phyloP scores from a whole-genome alignment of 768 basidiomycete species.

The Suillus ampliporus region DNA sequence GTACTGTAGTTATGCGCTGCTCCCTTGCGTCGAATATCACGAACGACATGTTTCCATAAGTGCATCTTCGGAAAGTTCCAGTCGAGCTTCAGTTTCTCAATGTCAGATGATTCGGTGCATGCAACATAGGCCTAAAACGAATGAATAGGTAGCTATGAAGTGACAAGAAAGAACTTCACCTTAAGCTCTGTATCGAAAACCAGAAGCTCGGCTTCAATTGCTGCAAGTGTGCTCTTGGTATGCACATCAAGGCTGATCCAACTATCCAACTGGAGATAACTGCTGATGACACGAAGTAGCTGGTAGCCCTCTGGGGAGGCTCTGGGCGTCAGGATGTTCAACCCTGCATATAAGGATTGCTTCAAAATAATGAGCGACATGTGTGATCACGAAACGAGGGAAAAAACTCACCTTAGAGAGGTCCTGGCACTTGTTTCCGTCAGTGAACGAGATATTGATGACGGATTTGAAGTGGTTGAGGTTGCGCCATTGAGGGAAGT shows the following conservation, averaged over 20 bases:
- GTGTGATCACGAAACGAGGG: not conserved
- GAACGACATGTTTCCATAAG: slow-evolving; percentile 37
- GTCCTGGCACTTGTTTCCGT: slow-evolving; percentile 44
- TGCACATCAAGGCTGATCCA: slow-evolving; percentile 38
- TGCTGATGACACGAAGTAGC: slow-evolving; percentile 34
- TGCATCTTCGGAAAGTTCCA: slow-evolving; percentile 46
- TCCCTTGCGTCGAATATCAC: slow-evolving; percentile 40
- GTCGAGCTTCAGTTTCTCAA: slow-evolving; percentile 26
- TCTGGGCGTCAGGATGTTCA: not conserved
- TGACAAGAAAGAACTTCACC: slow-evolving; percentile 22
- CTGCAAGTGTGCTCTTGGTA: slow-evolving; percentile 31
- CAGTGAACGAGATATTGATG: slow-evolving; percentile 34
- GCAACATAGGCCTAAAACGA: slow-evolving; percentile 2
- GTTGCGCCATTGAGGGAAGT: slow-evolving; percentile 39
- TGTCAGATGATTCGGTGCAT: not conserved
- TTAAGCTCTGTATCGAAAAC: slow-evolving; percentile 25
- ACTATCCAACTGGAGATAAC: slow-evolving; percentile 38
- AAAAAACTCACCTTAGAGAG: slow-evolving; percentile 37
- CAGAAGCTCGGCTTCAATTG: slow-evolving; percentile 22
- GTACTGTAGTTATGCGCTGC: slow-evolving; percentile 38
- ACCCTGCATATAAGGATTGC: slow-evolving; percentile 3
- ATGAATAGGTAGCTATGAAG: not conserved
- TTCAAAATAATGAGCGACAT: slow-evolving; percentile 5
- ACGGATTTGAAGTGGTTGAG: slow-evolving; percentile 39
- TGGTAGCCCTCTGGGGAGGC: slow-evolving; percentile 23